A percentile compares a stretch with the other conserved stretches of the same genome.
Evolutionary conservation across 2,329 filamentous ascomycete species (phyloP).

Genomic region (Dothistroma pini): DNA sequence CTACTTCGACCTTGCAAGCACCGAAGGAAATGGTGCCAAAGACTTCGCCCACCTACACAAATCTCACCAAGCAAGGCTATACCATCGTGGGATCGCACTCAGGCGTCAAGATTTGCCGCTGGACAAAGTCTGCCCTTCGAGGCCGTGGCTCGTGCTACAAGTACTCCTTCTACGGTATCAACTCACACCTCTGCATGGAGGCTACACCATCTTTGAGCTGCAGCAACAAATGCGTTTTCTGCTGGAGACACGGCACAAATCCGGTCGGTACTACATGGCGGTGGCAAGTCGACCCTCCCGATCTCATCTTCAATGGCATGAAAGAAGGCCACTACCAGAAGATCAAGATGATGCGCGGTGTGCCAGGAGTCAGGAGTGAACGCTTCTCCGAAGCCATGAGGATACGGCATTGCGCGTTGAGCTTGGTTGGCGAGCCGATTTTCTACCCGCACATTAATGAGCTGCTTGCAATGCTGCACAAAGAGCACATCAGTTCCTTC

Average conservation of each 20-base stretch:
- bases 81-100: conserved; percentile 93
- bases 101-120: conserved; percentile 95
- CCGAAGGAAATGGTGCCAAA: conserved; percentile 93
- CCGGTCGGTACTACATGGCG: conserved; percentile 95
- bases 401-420: conserved; percentile 89
- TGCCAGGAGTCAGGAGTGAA: conserved; percentile 88
- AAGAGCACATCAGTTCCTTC: conserved; percentile 85
- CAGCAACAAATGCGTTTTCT: conserved; percentile 98
- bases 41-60: conserved; percentile 79
- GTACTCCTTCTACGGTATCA: conserved; percentile 94
- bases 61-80: conserved; percentile 95
- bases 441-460: conserved; percentile 98
- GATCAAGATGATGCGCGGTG: conserved; percentile 93
- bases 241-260: conserved; percentile 97
- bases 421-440: conserved; percentile 93
- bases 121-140: conserved; percentile 94
- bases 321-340: conserved; percentile 93
- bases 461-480: conserved; percentile 78
- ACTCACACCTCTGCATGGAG: conserved; percentile 97
- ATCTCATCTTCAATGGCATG: conserved; percentile 84
- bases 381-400: conserved; percentile 89
- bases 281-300: conserved; percentile 89
- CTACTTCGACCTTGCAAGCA: conserved; percentile 43
- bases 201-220: conserved; percentile 92
- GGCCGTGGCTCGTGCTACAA: conserved; percentile 97